A percentile compares a stretch with the other conserved stretches of the same genome.
These are phyloP conservation scores for Hypsizygus marmoreus DNA, from an alignment of 768 basidiomycete species.

Conservation along the genomic window DNA sequence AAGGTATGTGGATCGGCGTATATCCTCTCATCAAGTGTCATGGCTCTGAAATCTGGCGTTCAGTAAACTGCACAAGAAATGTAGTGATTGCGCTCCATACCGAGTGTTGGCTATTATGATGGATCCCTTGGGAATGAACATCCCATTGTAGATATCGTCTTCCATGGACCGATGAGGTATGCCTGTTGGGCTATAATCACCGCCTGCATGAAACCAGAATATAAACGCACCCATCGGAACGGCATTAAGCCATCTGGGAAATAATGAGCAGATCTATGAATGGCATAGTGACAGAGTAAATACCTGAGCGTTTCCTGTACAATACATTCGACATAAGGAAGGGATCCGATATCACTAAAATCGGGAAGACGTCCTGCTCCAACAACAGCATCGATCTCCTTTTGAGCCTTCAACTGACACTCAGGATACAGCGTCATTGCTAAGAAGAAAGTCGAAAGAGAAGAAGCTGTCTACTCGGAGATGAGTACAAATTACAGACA, in stretches of 20 bases:
- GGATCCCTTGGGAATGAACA: conserved; percentile 35
- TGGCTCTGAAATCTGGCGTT: not conserved
- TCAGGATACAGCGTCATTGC: conserved; percentile 13
- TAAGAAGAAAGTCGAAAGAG: conserved; percentile 4
- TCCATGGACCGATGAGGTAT: conserved; percentile 31
- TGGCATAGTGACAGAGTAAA: not conserved
- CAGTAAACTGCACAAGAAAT: not conserved
- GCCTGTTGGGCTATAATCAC: conserved; percentile 12
- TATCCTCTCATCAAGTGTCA: conserved; percentile 3
- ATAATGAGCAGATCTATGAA: conserved; percentile 6
- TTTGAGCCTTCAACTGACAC: conserved; percentile 14
- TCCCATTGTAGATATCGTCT: conserved; percentile 36
- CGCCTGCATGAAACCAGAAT: not conserved
- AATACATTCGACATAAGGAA: conserved; percentile 21
- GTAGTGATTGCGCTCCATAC: conserved; percentile 16
- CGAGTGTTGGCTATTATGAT: conserved; percentile 35
- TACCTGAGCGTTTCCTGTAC: conserved; percentile 18
- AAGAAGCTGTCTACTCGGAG: conserved; percentile 1
- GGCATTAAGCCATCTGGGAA: conserved; percentile 8
- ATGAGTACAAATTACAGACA: too few species aligned
- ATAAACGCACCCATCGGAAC: conserved; percentile 5
- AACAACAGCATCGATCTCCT: conserved; percentile 28
- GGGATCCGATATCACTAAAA: conserved; percentile 21
- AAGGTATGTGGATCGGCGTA: conserved; percentile 6
- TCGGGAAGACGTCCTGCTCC: conserved; percentile 25